phyloP scores from a whole-genome alignment of 768 basidiomycete species.

The Mycena indigotica region DNA sequence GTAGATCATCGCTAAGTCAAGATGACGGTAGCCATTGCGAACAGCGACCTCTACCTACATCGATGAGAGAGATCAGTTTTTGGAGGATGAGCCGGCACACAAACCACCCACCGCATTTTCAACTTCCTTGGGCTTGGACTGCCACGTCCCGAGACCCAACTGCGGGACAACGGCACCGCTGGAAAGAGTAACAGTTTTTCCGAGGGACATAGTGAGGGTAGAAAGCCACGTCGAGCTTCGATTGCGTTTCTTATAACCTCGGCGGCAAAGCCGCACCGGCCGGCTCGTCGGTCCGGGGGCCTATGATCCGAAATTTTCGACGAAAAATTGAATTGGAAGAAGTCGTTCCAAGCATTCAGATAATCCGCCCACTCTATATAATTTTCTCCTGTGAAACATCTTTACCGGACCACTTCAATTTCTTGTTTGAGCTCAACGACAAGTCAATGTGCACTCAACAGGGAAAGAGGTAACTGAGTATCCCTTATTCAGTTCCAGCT shows the following conservation, averaged over 20 bases:
- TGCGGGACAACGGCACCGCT: background rate
- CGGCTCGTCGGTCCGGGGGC: background rate
- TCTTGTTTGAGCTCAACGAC: too few species aligned
- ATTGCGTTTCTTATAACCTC: background rate
- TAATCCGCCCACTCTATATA: too few species aligned
- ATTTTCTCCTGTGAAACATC: too few species aligned
- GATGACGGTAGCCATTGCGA: conserved; percentile 76
- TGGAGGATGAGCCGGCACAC: too few species aligned
- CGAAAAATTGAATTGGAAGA: too few species aligned
- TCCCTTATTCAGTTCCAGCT: too few species aligned
- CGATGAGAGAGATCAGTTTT: conserved; percentile 9
- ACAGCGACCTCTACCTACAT: conserved; percentile 74
- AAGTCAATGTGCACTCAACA: too few species aligned
- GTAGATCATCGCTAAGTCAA: conserved; percentile 83
- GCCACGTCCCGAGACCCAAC: background rate
- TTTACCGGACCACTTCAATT: too few species aligned
- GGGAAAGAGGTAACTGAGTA: too few species aligned
- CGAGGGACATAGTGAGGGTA: background rate
- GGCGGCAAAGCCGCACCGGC: background rate
- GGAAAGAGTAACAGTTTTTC: background rate
- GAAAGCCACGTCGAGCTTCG: background rate
- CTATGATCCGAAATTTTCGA: too few species aligned
- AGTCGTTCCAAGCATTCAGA: too few species aligned
- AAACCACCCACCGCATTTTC: conserved; percentile 47
- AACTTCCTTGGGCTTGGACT: conserved; percentile 36